These are phyloP conservation scores for Aureobasidium sp. DNA, from an alignment of 2,329 filamentous ascomycete genomes.

Conservation along the genomic window DNA sequence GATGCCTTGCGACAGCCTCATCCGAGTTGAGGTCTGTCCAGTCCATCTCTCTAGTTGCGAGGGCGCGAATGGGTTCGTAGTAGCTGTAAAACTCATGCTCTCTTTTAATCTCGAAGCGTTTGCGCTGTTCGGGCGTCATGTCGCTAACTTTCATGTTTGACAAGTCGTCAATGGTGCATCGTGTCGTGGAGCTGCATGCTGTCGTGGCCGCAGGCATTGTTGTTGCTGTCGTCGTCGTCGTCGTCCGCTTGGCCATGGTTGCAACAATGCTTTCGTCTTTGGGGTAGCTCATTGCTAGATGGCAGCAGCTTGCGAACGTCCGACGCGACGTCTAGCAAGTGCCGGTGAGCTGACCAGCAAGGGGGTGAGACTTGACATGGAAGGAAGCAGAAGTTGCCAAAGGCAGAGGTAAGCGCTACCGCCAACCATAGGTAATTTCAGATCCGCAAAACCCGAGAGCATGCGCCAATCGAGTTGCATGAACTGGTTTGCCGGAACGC, in stretches of 20 bases:
- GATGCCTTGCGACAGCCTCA: constrained; percentile 7
- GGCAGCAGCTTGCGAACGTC: not conserved
- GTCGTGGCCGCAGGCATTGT: not conserved
- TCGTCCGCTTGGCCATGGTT: not conserved
- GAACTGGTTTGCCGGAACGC: too few species aligned
- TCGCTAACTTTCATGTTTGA: not conserved
- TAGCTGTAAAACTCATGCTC: constrained; percentile 21
- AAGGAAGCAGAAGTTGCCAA: too few species aligned
- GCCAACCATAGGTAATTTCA: too few species aligned
- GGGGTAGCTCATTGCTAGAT: not conserved
- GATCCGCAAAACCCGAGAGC: too few species aligned
- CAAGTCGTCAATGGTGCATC: not conserved
- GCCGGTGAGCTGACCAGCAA: too few species aligned
- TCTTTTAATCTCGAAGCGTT: constrained; percentile 10
- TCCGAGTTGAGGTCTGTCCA: constrained; percentile 18
- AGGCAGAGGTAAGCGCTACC: too few species aligned
- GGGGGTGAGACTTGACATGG: too few species aligned
- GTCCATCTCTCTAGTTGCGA: constrained; percentile 12
- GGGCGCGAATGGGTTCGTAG: constrained; percentile 21
- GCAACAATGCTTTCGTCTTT: not conserved
- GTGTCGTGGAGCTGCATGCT: too few species aligned
- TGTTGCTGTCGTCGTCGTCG: not conserved
- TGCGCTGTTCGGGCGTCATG: constrained; percentile 1
- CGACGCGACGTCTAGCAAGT: not conserved
- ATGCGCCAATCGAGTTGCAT: too few species aligned